phyloP scores from a whole-genome alignment of 2,329 filamentous ascomycete species.

The Ilyonectria robusta region DNA sequence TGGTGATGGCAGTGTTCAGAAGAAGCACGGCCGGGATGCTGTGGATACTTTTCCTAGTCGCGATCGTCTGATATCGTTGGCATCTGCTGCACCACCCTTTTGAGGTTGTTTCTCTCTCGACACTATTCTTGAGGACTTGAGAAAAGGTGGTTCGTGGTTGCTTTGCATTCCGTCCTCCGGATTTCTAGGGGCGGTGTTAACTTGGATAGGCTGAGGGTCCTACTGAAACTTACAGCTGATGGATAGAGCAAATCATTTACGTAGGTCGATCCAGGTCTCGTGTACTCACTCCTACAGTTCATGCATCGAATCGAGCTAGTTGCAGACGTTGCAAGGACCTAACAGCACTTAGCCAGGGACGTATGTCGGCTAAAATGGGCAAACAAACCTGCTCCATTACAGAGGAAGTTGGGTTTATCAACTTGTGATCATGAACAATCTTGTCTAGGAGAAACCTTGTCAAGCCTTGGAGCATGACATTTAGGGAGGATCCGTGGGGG shows the following conservation, averaged over 20 bases:
- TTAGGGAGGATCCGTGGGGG: constrained; percentile 78
- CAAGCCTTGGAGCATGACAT: constrained; percentile 87
- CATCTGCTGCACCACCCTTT: constrained; percentile 96
- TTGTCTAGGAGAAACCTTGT: constrained; percentile 89
- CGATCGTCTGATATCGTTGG: constrained; percentile 89
- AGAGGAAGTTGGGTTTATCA: constrained; percentile 72
- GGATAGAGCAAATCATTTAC: constrained; percentile 92
- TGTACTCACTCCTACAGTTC: constrained; percentile 89
- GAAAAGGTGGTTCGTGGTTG: constrained; percentile 80
- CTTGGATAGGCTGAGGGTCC: background rate
- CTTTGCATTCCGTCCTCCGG: constrained; percentile 63
- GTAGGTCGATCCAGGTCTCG: constrained; percentile 82
- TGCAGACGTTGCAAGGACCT: constrained; percentile 77
- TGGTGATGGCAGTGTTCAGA: constrained; percentile 85
- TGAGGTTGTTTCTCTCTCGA: constrained; percentile 90
- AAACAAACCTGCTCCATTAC: constrained; percentile 76
- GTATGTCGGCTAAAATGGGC: background rate
- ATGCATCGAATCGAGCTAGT: constrained; percentile 85
- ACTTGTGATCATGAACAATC: constrained; percentile 82
- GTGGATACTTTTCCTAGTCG: constrained; percentile 87
- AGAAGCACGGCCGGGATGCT: constrained; percentile 88
- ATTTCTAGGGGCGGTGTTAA: constrained; percentile 56
- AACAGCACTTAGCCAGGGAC: background rate
- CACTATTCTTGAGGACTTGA: constrained; percentile 90
- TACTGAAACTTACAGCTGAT: constrained; percentile 48